Evolutionary conservation across 1,284 basidiomycete genomes (phyloP).

Genomic region (Entoloma clypeatum): DNA sequence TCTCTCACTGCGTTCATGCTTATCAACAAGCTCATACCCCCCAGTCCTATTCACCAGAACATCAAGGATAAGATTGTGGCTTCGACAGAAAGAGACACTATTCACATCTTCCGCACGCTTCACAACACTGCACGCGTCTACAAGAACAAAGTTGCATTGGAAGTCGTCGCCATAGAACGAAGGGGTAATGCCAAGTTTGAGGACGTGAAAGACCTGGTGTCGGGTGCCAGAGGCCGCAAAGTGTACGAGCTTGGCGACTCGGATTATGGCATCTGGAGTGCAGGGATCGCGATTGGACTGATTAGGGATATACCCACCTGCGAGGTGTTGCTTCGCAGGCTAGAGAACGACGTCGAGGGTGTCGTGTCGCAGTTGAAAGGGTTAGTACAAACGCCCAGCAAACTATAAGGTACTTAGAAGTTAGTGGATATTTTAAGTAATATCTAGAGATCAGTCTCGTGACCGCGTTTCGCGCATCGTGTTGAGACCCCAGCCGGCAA

Average conservation of each 20-base stretch:
- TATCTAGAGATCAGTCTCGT: constrained; percentile 12
- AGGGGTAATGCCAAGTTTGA: constrained; percentile 86
- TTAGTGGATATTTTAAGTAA: neutral
- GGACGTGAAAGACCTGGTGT: constrained; percentile 80
- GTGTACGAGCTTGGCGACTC: constrained; percentile 87
- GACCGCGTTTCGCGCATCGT: constrained; percentile 16
- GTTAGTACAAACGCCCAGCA: constrained; percentile 39
- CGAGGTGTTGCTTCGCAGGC: constrained; percentile 63
- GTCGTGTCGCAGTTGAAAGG: constrained; percentile 55
- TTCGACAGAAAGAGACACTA: constrained; percentile 76
- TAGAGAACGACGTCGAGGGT: constrained; percentile 78
- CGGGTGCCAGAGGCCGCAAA: constrained; percentile 69
- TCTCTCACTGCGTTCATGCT: neutral
- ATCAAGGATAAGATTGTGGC: constrained; percentile 90
- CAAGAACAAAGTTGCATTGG: constrained; percentile 78
- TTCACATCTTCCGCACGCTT: constrained; percentile 89
- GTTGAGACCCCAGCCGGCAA: constrained; percentile 11
- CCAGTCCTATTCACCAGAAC: constrained; percentile 80
- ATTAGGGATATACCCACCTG: constrained; percentile 89
- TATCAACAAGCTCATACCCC: neutral
- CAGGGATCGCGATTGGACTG: constrained; percentile 76
- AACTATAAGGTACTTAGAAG: constrained; percentile 33
- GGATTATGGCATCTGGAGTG: constrained; percentile 87
- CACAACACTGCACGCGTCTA: constrained; percentile 87
- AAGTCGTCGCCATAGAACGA: constrained; percentile 81